Evolutionary conservation across 257 asterid genomes (phyloP).

Genomic region (Plantago major): DNA sequence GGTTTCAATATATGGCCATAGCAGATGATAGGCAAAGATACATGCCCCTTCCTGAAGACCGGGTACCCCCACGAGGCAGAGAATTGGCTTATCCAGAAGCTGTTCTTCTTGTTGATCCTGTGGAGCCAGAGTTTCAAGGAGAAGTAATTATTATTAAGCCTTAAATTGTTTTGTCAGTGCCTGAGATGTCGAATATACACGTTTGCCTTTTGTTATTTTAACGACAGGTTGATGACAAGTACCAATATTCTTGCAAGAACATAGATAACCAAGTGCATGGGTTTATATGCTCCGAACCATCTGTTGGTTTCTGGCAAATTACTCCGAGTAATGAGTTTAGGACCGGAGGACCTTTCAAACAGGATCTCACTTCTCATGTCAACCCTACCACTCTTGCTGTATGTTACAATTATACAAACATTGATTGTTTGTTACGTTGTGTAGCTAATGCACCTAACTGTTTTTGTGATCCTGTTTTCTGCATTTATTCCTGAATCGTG

Average conservation of each 20-base stretch:
- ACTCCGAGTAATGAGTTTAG: slow-evolving; percentile 40
- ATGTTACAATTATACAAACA: background rate
- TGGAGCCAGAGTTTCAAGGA: slow-evolving; percentile 34
- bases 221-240: slow-evolving; percentile 34
- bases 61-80: slow-evolving; percentile 30
- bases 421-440: too few relatives aligned
- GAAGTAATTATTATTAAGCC: slow-evolving; percentile 18
- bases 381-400: slow-evolving; percentile 36
- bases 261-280: slow-evolving; percentile 36
- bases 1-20: slow-evolving; percentile 32
- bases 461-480: background rate
- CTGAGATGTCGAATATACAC: background rate
- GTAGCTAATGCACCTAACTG: background rate
- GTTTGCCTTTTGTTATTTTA: background rate
- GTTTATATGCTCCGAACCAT: slow-evolving; percentile 32
- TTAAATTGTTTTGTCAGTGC: background rate
- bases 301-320: slow-evolving; percentile 39
- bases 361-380: slow-evolving; percentile 39
- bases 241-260: slow-evolving; percentile 34
- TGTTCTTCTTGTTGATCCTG: slow-evolving; percentile 32
- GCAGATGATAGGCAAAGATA: slow-evolving; percentile 30
- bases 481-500: background rate
- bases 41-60: slow-evolving; percentile 31
- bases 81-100: slow-evolving; percentile 35
- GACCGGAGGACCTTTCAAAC: slow-evolving; percentile 36